phyloP scores from a whole-genome alignment of 2,329 filamentous ascomycete genomes.

The Diaporthe amygdali region DNA sequence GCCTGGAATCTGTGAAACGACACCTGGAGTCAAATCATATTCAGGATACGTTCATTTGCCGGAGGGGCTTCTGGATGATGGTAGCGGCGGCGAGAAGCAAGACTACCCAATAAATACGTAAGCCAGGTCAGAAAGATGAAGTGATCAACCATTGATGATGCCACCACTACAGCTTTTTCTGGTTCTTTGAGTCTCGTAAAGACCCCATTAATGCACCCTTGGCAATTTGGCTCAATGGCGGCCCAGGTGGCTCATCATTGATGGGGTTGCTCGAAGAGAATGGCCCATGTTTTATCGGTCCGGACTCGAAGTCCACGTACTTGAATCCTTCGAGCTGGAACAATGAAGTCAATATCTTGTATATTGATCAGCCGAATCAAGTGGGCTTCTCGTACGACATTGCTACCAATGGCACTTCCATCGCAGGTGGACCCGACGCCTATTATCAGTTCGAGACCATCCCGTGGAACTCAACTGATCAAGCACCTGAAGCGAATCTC shows the following conservation, averaged over 20 bases:
- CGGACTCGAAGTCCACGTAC: conserved; percentile 52
- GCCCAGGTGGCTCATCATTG: conserved; percentile 62
- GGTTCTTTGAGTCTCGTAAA: conserved; percentile 21
- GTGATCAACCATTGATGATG: not conserved
- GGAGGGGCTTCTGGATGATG: conserved; percentile 3
- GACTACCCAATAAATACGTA: conserved; percentile 25
- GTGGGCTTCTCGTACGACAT: conserved; percentile 28
- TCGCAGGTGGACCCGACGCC: not conserved
- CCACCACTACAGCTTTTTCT: conserved; percentile 10
- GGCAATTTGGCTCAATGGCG: conserved; percentile 65
- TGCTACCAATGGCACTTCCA: conserved; percentile 13
- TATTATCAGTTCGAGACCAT: not conserved
- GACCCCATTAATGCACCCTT: conserved; percentile 38
- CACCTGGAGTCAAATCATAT: conserved; percentile 21
- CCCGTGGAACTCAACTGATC: conserved; percentile 40
- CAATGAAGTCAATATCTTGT: conserved; percentile 59
- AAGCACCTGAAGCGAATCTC: conserved; percentile 40
- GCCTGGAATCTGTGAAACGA: conserved; percentile 22
- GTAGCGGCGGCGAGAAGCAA: not conserved
- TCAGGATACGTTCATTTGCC: conserved; percentile 23
- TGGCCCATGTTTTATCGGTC: conserved; percentile 58
- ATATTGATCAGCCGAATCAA: conserved; percentile 60
- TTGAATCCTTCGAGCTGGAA: conserved; percentile 65
- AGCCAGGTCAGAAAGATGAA: not conserved
- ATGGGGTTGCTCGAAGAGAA: conserved; percentile 55